phyloP scores from a whole-genome alignment of 108 stramenopile genomes.

The Aurantiochytrium sp. region DNA sequence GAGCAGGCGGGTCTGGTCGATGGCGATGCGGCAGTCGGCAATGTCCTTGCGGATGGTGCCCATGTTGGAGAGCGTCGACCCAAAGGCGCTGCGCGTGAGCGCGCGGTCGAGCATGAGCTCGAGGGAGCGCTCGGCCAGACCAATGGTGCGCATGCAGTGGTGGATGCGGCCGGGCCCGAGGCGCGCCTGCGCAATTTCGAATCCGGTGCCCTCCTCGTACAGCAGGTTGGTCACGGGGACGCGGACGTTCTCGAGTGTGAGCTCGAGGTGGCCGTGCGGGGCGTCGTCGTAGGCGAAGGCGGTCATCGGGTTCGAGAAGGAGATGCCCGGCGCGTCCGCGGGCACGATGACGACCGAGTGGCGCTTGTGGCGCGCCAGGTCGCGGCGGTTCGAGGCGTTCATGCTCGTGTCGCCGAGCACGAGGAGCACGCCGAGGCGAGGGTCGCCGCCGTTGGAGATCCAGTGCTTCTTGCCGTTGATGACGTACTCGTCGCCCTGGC shows the following conservation, averaged over 20 bases:
- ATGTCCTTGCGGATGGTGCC: constrained; percentile 32
- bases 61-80: constrained; percentile 18
- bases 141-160: constrained; percentile 42
- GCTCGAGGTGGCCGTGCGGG: constrained; percentile 55
- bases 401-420: constrained; percentile 70
- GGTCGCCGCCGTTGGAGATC: constrained; percentile 58
- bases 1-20: constrained; percentile 39
- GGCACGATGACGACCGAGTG: constrained; percentile 68
- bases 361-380: constrained; percentile 40
- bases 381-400: background rate
- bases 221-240: constrained; percentile 38
- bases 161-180: constrained; percentile 40
- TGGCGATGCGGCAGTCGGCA: background rate
- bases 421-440: constrained; percentile 71
- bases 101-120: background rate
- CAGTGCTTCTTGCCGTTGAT: constrained; percentile 47
- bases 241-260: background rate
- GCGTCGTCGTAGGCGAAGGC: constrained; percentile 95
- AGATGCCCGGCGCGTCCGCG: constrained; percentile 67
- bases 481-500: background rate
- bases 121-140: constrained; percentile 33
- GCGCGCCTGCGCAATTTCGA: constrained; percentile 51
- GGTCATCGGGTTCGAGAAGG: constrained; percentile 69
- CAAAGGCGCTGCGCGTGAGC: constrained; percentile 24
- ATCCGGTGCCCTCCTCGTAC: constrained; percentile 52